These are phyloP conservation scores for Candida gigantensis DNA, from an alignment of 1,139 yeast species.

Conservation along the genomic window DNA sequence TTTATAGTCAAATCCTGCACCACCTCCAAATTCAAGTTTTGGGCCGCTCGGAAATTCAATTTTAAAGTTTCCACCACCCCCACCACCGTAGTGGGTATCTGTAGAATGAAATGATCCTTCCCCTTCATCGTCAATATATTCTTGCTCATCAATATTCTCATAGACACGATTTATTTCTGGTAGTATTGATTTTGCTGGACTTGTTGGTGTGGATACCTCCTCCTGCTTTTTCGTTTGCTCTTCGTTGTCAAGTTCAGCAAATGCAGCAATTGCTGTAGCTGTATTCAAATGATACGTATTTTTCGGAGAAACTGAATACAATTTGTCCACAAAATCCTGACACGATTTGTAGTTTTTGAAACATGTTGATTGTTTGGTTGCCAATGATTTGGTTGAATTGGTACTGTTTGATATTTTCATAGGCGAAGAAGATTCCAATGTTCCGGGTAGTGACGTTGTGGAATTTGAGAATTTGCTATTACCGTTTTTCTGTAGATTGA, in stretches of 20 bases:
- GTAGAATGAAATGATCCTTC: slow-evolving; percentile 10
- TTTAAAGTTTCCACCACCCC: slow-evolving; percentile 30
- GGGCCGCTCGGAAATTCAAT: slow-evolving; percentile 26
- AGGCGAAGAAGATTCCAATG: slow-evolving; percentile 7
- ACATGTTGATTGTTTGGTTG: slow-evolving; percentile 1
- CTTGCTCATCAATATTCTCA: slow-evolving; percentile 10
- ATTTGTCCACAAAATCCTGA: slow-evolving; percentile 33
- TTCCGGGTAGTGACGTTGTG: neutral
- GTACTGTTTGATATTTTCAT: slow-evolving; percentile 7
- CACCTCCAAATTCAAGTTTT: slow-evolving; percentile 28
- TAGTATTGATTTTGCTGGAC: slow-evolving; percentile 6
- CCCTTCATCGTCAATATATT: slow-evolving; percentile 7
- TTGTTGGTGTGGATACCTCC: slow-evolving; percentile 1
- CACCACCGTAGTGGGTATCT: slow-evolving; percentile 25
- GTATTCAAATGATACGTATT: slow-evolving; percentile 38
- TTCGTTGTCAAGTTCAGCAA: slow-evolving; percentile 4
- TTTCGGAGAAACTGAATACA: slow-evolving; percentile 44
- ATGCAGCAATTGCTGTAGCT: slow-evolving; percentile 33
- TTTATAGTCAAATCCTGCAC: slow-evolving; percentile 28
- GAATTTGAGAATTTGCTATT: neutral
- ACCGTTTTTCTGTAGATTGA: slow-evolving; percentile 6
- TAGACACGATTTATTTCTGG: slow-evolving; percentile 10
- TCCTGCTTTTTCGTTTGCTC: slow-evolving; percentile 5
- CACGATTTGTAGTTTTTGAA: slow-evolving; percentile 22
- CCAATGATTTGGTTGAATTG: slow-evolving; percentile 1